Evolutionary conservation across 164 flowering plant genomes (phyloP).

Genomic region (Vitis rupestris): DNA sequence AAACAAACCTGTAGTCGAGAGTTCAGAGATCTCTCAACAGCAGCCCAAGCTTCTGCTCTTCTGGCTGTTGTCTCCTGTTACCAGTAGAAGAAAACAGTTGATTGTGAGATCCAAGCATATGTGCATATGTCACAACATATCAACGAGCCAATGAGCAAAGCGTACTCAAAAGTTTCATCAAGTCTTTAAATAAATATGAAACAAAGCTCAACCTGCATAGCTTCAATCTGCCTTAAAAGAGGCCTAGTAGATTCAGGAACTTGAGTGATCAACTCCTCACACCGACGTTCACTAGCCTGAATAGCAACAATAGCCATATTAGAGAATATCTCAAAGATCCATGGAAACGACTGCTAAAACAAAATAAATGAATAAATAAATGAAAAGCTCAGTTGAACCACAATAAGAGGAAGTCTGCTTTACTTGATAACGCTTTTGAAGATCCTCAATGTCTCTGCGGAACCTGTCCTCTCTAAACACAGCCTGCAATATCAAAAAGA

Average conservation of each 20-base stretch:
- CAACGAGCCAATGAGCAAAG: neutral
- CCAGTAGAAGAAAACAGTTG: conserved; percentile 10
- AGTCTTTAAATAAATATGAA: neutral
- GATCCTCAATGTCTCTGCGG: conserved; percentile 90
- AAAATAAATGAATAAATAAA: neutral
- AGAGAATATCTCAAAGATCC: neutral
- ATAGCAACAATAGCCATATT: conserved; percentile 7
- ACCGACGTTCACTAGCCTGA: conserved; percentile 95
- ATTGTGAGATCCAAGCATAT: neutral
- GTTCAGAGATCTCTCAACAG: conserved; percentile 88
- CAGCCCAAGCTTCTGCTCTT: conserved; percentile 97
- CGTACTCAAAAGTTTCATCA: neutral
- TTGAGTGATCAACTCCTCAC: conserved; percentile 92
- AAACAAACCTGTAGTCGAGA: conserved; percentile 87
- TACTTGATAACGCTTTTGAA: conserved; percentile 94
- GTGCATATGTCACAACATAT: neutral
- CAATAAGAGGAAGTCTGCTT: conserved; percentile 13
- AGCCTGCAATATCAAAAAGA: conserved; percentile 47
- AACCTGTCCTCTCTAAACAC: conserved; percentile 90
- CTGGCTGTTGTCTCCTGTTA: conserved; percentile 81
- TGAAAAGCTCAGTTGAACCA: neutral
- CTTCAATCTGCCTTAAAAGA: conserved; percentile 96
- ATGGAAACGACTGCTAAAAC: neutral
- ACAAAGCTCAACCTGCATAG: conserved; percentile 73
- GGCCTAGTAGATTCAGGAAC: conserved; percentile 99